These are phyloP conservation scores for Phycomyces nitens DNA, from an alignment of 192 early-diverging fungal genomes.

Conservation along the genomic window DNA sequence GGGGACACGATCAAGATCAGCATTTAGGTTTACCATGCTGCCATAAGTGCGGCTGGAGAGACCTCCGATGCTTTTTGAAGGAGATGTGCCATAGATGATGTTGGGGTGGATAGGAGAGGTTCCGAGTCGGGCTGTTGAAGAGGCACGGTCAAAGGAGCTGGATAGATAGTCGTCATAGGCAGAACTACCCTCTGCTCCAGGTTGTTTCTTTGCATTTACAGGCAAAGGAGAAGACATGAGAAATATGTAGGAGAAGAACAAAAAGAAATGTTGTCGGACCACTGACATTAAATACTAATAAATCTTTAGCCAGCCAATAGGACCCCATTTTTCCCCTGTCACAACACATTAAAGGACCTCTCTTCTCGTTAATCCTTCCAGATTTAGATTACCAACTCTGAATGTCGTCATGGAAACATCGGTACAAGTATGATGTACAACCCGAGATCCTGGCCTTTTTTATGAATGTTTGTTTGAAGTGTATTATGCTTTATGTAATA, in stretches of 20 bases:
- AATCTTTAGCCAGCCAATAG: background rate
- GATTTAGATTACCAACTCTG: background rate
- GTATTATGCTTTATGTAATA: too few relatives aligned
- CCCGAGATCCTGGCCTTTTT: too few relatives aligned
- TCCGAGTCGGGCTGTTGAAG: slow-evolving; percentile 7
- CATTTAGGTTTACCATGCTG: background rate
- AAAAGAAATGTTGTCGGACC: background rate
- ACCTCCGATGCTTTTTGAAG: background rate
- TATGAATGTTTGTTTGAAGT: too few relatives aligned
- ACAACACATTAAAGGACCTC: background rate
- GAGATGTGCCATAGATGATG: slow-evolving; percentile 2
- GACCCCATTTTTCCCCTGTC: background rate
- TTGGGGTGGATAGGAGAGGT: slow-evolving; percentile 10
- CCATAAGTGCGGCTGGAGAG: slow-evolving; percentile 16
- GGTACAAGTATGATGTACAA: too few relatives aligned
- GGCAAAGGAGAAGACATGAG: slow-evolving; percentile 21
- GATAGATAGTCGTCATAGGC: slow-evolving; percentile 12
- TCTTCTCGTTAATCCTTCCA: background rate
- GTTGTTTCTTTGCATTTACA: slow-evolving; percentile 18
- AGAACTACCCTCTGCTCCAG: background rate
- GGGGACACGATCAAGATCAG: slow-evolving; percentile 15
- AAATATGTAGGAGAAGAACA: slow-evolving; percentile 2
- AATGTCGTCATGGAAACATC: too few relatives aligned
- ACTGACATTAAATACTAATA: background rate
- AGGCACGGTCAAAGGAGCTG: slow-evolving; percentile 8